Conservation (phyloP, 139 green algal species). For the Micractinium conductrix region DNA sequence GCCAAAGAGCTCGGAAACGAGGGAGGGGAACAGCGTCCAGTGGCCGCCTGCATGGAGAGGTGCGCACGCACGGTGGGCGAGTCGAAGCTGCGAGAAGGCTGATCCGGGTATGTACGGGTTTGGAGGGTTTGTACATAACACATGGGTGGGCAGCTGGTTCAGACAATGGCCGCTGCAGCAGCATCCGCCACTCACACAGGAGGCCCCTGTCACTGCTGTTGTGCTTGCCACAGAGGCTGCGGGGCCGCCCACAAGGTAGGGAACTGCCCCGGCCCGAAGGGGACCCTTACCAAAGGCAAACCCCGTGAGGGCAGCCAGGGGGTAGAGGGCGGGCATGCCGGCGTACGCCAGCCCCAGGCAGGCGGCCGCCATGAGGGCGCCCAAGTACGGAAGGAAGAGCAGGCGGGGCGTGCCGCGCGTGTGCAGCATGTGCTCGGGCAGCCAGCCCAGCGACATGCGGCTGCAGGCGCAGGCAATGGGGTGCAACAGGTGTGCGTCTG, state of each 20-base stretch:
- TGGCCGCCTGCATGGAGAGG: conserved; percentile 48
- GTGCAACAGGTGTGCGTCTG: neutral
- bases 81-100: too few species aligned
- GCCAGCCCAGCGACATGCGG: conserved; percentile 64
- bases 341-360: conserved; percentile 37
- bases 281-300: conserved; percentile 65
- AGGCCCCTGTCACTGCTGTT: too few species aligned
- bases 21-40: conserved; percentile 81
- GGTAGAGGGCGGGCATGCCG: conserved; percentile 47
- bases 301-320: conserved; percentile 61
- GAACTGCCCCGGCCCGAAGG: too few species aligned
- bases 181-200: too few species aligned
- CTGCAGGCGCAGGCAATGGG: conserved; percentile 24
- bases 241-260: too few species aligned
- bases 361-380: conserved; percentile 17
- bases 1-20: conserved; percentile 63
- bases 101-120: too few species aligned
- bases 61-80: neutral
- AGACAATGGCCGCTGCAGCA: too few species aligned
- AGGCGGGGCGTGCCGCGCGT: conserved; percentile 52
- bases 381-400: conserved; percentile 49
- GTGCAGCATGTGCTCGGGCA: conserved; percentile 63
- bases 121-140: too few species aligned
- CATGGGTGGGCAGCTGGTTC: too few species aligned
- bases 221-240: too few species aligned